phyloP scores from a whole-genome alignment of 2,329 filamentous ascomycete genomes.

The Fusarium equiseti region DNA sequence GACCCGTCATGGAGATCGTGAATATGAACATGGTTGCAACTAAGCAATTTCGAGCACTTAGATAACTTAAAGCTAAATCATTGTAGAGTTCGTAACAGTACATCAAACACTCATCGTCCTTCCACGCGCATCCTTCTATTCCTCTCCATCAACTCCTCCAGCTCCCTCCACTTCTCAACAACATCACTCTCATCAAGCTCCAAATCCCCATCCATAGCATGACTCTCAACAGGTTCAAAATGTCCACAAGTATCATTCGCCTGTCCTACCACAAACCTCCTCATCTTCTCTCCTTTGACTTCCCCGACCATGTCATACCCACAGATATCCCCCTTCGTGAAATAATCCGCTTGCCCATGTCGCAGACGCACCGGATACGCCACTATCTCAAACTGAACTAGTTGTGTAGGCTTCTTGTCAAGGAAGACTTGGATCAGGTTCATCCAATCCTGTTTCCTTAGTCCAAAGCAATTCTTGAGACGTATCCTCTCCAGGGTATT shows the following conservation, averaged over 20 bases:
- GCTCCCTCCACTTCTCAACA: background rate
- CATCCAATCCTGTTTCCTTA: background rate
- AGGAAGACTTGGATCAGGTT: slow-evolving; percentile 2
- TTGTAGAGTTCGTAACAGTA: rapidly evolving
- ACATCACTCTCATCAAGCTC: slow-evolving; percentile 16
- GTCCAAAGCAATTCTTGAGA: background rate
- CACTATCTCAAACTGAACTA: background rate
- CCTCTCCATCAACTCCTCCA: background rate
- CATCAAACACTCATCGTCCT: too few species aligned
- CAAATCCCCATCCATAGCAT: background rate
- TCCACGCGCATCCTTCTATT: background rate
- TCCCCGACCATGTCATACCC: background rate
- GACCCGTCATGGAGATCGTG: background rate
- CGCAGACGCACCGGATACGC: background rate
- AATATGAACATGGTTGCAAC: rapidly evolving
- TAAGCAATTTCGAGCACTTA: too few species aligned
- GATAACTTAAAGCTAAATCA: background rate
- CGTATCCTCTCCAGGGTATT: background rate
- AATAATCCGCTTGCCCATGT: background rate
- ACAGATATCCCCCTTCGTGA: background rate
- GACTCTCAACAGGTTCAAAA: background rate
- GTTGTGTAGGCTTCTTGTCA: background rate
- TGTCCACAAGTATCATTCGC: background rate
- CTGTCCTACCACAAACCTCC: slow-evolving; percentile 7
- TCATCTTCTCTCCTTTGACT: background rate